These are phyloP conservation scores for Globisporangium alternatum DNA, from an alignment of 352 stramenopile genomes.

Conservation along the genomic window DNA sequence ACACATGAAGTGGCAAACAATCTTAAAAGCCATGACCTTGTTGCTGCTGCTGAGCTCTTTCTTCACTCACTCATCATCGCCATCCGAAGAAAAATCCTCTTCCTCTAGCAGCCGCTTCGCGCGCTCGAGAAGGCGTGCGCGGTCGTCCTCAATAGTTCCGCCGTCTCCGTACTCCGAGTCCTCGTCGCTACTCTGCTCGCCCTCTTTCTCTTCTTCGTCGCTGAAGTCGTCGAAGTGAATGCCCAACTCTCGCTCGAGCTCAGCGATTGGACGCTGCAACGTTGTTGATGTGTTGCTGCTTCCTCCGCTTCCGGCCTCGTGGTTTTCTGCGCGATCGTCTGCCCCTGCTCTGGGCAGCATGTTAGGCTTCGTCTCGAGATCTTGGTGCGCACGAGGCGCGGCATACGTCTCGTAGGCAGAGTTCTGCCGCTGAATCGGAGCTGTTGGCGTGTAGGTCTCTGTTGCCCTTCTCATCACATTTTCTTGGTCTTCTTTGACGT, in stretches of 20 bases:
- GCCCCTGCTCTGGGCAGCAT: not conserved
- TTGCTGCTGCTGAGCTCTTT: not conserved
- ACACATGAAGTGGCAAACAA: too few relatives aligned
- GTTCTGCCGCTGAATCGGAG: conserved; percentile 3
- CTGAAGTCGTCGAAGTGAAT: conserved; percentile 64
- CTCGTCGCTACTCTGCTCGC: conserved; percentile 24
- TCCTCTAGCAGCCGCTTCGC: conserved; percentile 50
- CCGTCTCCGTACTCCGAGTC: conserved; percentile 29
- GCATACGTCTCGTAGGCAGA: not conserved
- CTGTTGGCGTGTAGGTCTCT: not conserved
- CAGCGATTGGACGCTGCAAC: conserved; percentile 66
- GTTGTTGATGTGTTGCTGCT: conserved; percentile 25
- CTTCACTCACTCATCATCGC: conserved; percentile 14
- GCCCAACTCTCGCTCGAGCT: conserved; percentile 65
- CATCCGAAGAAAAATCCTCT: conserved; percentile 42
- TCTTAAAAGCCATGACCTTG: not conserved
- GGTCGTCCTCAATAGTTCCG: conserved; percentile 46
- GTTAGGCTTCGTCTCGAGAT: not conserved
- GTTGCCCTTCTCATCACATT: not conserved
- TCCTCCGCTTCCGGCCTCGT: conserved; percentile 24
- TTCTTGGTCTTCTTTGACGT: not conserved
- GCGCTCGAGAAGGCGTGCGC: conserved; percentile 37
- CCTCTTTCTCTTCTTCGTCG: conserved; percentile 58
- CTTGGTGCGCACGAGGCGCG: not conserved
- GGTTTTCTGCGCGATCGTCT: conserved; percentile 14